phyloP scores from a whole-genome alignment of 257 asterid genomes.

The Voacanga thouarsii region DNA sequence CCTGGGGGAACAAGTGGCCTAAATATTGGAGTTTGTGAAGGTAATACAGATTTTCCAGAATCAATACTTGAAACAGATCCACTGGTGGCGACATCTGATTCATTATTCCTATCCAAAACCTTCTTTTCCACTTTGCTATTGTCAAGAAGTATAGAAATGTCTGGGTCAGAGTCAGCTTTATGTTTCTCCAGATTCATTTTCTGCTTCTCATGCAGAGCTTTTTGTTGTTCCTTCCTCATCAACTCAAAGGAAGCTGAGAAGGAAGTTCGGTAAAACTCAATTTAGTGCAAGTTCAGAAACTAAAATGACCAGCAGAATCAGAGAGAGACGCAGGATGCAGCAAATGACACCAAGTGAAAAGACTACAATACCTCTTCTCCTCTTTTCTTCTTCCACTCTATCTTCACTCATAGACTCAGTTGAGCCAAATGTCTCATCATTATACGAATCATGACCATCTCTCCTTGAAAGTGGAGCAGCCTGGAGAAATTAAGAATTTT shows the following conservation, averaged over 20 bases:
- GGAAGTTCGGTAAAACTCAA: conserved; percentile 15
- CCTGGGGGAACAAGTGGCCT: conserved; percentile 94
- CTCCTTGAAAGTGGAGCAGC: conserved; percentile 71
- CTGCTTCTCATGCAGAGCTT: conserved; percentile 82
- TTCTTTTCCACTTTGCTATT: conserved; percentile 50
- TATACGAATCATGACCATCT: conserved; percentile 56
- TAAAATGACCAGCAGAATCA: neutral
- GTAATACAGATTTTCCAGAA: conserved; percentile 53
- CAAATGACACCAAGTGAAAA: conserved; percentile 16
- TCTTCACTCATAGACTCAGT: conserved; percentile 61
- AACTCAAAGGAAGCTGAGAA: conserved; percentile 81
- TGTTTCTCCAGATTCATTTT: conserved; percentile 45
- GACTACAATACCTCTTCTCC: conserved; percentile 70
- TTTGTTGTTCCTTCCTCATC: conserved; percentile 93
- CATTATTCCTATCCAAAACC: conserved; percentile 35
- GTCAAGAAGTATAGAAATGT: conserved; percentile 34
- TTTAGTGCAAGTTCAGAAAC: conserved; percentile 9
- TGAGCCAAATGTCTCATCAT: conserved; percentile 94
- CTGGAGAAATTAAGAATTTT: conserved; percentile 37
- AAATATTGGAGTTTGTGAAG: conserved; percentile 52
- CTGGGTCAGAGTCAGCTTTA: conserved; percentile 41
- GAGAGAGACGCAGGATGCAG: conserved; percentile 7
- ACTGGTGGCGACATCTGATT: conserved; percentile 37
- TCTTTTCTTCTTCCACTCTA: conserved; percentile 87
- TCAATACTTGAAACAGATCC: conserved; percentile 37